These are phyloP conservation scores for Hericium rajendrae DNA, from an alignment of 768 basidiomycete genomes.

Conservation along the genomic window DNA sequence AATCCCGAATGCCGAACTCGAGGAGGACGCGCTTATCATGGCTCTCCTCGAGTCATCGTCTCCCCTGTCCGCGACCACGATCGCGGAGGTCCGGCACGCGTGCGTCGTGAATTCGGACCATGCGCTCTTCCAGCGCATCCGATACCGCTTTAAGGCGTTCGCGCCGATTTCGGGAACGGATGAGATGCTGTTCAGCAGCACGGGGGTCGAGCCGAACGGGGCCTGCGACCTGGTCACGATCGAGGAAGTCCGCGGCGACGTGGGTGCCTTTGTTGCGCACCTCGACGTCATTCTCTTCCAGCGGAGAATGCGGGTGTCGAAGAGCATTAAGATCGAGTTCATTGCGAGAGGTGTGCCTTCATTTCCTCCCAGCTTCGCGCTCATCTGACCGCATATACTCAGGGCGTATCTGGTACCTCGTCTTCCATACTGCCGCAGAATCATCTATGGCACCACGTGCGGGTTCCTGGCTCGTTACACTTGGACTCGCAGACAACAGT, in stretches of 20 bases:
- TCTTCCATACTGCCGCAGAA: constrained; percentile 1
- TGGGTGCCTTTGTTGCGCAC: constrained; percentile 34
- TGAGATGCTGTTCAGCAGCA: constrained; percentile 27
- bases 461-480: constrained; percentile 10
- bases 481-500: constrained; percentile 6
- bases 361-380: not conserved
- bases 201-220: constrained; percentile 10
- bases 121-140: constrained; percentile 47
- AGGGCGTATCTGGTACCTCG: constrained; percentile 12
- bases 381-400: not conserved
- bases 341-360: constrained; percentile 42
- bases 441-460: not conserved
- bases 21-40: constrained; percentile 27
- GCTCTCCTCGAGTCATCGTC: constrained; percentile 45
- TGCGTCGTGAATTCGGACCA: constrained; percentile 59
- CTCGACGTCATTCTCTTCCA: constrained; percentile 53
- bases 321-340: constrained; percentile 47
- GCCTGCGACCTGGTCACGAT: constrained; percentile 43
- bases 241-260: constrained; percentile 38
- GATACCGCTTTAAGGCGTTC: constrained; percentile 38
- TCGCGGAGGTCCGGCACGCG: constrained; percentile 55
- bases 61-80: constrained; percentile 31
- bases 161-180: constrained; percentile 41
- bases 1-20: not conserved
- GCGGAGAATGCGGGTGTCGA: constrained; percentile 54